phyloP scores from a whole-genome alignment of 2,329 filamentous ascomycete species.

The Pseudocercospora musae region DNA sequence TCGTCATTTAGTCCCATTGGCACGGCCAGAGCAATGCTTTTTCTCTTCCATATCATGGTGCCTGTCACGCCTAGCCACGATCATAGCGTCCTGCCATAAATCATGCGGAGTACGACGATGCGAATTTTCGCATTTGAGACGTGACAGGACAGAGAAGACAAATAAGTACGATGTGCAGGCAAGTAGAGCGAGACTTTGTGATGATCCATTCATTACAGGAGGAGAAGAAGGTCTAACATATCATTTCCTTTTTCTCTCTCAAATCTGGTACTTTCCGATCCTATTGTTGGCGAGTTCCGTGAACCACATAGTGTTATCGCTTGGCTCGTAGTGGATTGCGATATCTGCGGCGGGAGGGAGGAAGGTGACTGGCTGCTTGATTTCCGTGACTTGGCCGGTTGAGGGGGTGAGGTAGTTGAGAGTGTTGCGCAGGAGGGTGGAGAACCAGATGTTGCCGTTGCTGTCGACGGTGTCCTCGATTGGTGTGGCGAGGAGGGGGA shows the following conservation, averaged over 20 bases:
- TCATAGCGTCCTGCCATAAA: too few relatives aligned
- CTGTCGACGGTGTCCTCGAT: conserved; percentile 21
- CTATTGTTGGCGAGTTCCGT: conserved; percentile 21
- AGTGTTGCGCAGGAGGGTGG: conserved; percentile 18
- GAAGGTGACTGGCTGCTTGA: conserved; percentile 18
- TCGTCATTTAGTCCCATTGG: too few relatives aligned
- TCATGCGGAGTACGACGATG: too few relatives aligned
- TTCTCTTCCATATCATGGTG: too few relatives aligned
- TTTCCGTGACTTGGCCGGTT: conserved; percentile 17
- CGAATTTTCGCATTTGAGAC: too few relatives aligned
- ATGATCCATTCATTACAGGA: not conserved
- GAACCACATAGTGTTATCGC: conserved; percentile 22
- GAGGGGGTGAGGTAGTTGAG: conserved; percentile 23
- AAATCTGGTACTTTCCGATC: conserved; percentile 20
- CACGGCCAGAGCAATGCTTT: too few relatives aligned
- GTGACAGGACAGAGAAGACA: too few relatives aligned
- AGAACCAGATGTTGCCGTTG: conserved; percentile 25
- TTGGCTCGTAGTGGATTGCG: conserved; percentile 20
- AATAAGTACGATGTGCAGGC: too few relatives aligned
- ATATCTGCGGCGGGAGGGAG: conserved; percentile 21
- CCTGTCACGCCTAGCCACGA: too few relatives aligned
- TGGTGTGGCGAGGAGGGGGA: conserved; percentile 15
- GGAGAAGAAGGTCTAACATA: not conserved
- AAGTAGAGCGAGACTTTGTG: too few relatives aligned
- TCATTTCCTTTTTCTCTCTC: too few relatives aligned